Evolutionary conservation across 108 stramenopile genomes (phyloP), one percentile per base, ranked within the genome.

Genomic region (Fragilaria crotonensis): DNA sequence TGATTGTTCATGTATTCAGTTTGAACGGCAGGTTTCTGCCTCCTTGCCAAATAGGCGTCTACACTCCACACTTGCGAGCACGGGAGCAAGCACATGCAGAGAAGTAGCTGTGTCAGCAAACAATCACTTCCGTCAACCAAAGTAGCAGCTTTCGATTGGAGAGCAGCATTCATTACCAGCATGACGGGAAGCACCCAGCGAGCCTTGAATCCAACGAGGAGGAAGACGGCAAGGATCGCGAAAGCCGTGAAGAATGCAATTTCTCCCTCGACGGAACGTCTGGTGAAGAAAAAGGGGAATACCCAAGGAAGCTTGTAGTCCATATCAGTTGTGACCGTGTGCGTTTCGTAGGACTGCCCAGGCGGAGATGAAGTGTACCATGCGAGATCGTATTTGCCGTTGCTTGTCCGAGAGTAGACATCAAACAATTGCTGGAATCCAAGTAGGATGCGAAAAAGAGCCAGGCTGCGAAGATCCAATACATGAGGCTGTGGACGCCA

Each of bases 231-330:
- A 36, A 66, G 31, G 1, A 59, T n/a, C 17, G 45, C 18, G 4
- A 47, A 45, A 2, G 58, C 19, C 9, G 26, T 30, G 21, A 66
- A 57, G 7, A 48, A 20, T 5, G 31, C 22, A 7, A 48, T 48
- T 45, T 66, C 33, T 66, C 2, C 65, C 57, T 28, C 65, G 44
- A 52, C 48, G 48, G 45, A 66, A 66, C 65, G 53, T 49, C 17
- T 41, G 14, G 23, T 49, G 22, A 59, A 55, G 57, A 21, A 58
- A 21, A 11, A 47, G 56, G 22, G 57, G 14, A 41, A 14, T 41
- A 41, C 14, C 14, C 11, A 41, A 11, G 36, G 36, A 41, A 41
- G 36, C 7, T 11, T 7, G 14, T 41, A 41, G 14, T 41, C 31
- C 21, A 7, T 17, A 31, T 66, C 53, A 29, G 56, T 47, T 14